These are phyloP conservation scores for Punica granatum DNA, from an alignment of 345 rosid species.

Conservation along the genomic window DNA sequence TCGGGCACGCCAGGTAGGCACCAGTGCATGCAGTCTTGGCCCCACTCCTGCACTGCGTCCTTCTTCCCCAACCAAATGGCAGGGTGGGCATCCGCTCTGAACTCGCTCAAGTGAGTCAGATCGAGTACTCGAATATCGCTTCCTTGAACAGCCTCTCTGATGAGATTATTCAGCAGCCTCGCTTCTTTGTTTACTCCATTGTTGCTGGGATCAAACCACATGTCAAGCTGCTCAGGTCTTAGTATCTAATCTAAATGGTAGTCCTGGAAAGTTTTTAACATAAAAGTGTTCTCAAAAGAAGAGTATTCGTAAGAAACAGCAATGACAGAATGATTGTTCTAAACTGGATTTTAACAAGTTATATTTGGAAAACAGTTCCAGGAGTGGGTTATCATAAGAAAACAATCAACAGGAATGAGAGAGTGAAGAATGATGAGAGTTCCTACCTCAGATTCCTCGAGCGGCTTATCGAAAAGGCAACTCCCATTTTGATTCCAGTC, in stretches of 20 bases:
- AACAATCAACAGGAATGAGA: background rate
- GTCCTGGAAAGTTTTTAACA: background rate
- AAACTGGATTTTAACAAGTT: background rate
- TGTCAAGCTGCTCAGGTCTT: slow-evolving; percentile 70
- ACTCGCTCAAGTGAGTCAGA: slow-evolving; percentile 73
- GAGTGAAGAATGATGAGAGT: no score
- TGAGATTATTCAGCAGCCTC: slow-evolving; percentile 51
- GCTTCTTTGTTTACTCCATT: slow-evolving; percentile 87
- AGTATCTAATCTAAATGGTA: slow-evolving; percentile 11
- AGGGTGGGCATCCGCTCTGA: slow-evolving; percentile 91
- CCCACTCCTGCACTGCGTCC: slow-evolving; percentile 80
- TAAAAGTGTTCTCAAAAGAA: background rate
- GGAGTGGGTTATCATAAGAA: background rate
- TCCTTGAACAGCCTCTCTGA: slow-evolving; percentile 33
- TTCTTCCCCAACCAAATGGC: slow-evolving; percentile 95
- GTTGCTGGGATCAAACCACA: slow-evolving; percentile 90
- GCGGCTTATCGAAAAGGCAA: slow-evolving; percentile 72
- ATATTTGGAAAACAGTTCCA: background rate
- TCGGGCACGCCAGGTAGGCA: slow-evolving; percentile 95
- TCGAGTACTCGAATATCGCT: slow-evolving; percentile 55
- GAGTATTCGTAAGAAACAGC: background rate
- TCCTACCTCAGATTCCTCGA: slow-evolving; percentile 55
- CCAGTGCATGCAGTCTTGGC: slow-evolving; percentile 99
- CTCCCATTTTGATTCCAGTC: slow-evolving; percentile 97
- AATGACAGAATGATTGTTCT: background rate